Evolutionary conservation across 192 early-diverging fungal genomes (phyloP), one percentile per base, ranked within the genome.

Genomic region (Podila epigama): DNA sequence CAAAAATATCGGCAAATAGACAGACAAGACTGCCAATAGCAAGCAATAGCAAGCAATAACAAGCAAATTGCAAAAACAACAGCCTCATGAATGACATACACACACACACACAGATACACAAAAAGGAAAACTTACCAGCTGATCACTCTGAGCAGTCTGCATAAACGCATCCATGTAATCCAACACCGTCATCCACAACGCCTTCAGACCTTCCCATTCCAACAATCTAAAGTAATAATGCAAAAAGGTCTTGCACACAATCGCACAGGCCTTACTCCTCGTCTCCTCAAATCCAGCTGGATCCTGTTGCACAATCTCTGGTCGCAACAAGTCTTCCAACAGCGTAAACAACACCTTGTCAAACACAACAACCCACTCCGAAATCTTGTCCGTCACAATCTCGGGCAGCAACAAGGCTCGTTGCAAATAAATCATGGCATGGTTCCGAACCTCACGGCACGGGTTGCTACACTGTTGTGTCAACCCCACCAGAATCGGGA

Each of bases 321-420:
- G 89, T 18, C 92, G 87, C 70, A 95, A 81, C 16, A 98, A 71
- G 78, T 93, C 88, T 51, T 95, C 92, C 55, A 98, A 84, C 48
- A 97, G 68, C 34, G 95, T 95, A 79, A 98, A 95, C 58, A 98
- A 66, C 16, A 97, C 93, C 32, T 91, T 90, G 67, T 93, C 91
- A 81, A 98, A 95, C 5, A 88, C 86, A 7, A 89, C 79, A 41
- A 87, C 78, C 87, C 87, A 92, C 63, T 82, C 68, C 15, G 55
- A 62, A 55, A 69, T 52, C 56, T 65, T 77, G 48, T 83, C 67
- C 58, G 66, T 68, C 60, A 81, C 80, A 52, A 84, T 72, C 29
- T 92, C 86, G 13, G 89, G 79, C 25, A 89, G 81, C 0, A 93
- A 79, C 18, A 96, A 69, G 0, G 90, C 86, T 16, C 93, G 84